phyloP scores from a whole-genome alignment of 179 eudicot genomes.

The Corrigiola litoralis region DNA sequence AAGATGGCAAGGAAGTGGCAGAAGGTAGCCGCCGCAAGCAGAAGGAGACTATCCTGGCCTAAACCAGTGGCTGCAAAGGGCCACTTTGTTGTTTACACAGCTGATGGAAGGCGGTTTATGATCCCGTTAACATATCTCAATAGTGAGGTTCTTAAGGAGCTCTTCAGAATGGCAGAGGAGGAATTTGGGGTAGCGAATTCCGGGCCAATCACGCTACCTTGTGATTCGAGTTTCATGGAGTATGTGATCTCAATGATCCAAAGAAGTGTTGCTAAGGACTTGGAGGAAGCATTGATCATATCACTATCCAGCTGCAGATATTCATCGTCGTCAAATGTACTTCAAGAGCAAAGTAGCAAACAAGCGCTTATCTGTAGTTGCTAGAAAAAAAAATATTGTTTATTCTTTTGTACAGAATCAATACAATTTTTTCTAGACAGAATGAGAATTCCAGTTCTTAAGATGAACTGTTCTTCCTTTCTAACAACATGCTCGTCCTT shows the following conservation, averaged over 20 bases:
- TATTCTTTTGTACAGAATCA: too few species aligned
- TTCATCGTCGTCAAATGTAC: not conserved
- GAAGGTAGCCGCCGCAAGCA: constrained; percentile 24
- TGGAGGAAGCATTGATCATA: constrained; percentile 21
- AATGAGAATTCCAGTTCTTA: too few species aligned
- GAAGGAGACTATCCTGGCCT: constrained; percentile 22
- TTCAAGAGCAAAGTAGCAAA: too few species aligned
- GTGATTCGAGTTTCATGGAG: constrained; percentile 30
- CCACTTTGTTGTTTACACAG: constrained; percentile 38
- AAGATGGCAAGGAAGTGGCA: constrained; percentile 40
- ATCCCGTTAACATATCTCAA: constrained; percentile 31
- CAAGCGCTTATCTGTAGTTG: not conserved
- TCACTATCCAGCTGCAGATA: constrained; percentile 2
- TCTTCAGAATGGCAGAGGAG: constrained; percentile 36
- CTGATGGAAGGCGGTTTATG: constrained; percentile 29
- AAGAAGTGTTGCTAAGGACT: constrained; percentile 12
- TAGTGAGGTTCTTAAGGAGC: constrained; percentile 27
- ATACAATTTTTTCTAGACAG: too few species aligned
- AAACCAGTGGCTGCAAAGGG: constrained; percentile 23
- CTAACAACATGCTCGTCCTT: too few species aligned
- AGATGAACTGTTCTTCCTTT: too few species aligned
- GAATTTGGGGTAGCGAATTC: constrained; percentile 26
- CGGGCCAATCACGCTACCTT: constrained; percentile 34
- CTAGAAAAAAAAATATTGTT: too few species aligned
- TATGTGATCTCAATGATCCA: constrained; percentile 20